Conservation (phyloP, 805 yeast genomes). For the Cyberlindnera maclurae region DNA sequence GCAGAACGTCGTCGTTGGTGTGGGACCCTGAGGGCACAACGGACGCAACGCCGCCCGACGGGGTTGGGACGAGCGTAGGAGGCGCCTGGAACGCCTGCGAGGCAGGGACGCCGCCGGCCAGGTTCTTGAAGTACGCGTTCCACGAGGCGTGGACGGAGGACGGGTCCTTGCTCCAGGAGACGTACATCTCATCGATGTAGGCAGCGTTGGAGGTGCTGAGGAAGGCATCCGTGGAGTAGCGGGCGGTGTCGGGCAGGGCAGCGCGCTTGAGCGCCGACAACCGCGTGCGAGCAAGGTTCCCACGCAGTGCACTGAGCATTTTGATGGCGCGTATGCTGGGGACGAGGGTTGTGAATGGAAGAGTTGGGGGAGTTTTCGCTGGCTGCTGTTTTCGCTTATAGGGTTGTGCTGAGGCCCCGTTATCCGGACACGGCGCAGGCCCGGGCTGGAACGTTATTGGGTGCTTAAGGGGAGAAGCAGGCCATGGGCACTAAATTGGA, state of each 20-base stretch:
- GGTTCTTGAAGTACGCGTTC: slow-evolving; percentile 93
- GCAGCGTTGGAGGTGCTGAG: slow-evolving; percentile 78
- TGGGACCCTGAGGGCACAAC: slow-evolving; percentile 43
- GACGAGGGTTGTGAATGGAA: not conserved
- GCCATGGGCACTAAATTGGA: no score
- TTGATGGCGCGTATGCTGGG: not conserved
- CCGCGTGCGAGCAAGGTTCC: slow-evolving; percentile 20
- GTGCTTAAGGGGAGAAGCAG: no score
- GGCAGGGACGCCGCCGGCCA: slow-evolving; percentile 66
- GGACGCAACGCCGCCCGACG: slow-evolving; percentile 69
- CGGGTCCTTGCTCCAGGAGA: slow-evolving; percentile 90
- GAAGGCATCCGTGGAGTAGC: slow-evolving; percentile 52
- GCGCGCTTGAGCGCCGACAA: slow-evolving; percentile 3
- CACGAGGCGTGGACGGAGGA: slow-evolving; percentile 88
- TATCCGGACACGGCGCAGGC: no score
- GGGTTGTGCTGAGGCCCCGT: no score
- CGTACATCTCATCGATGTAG: slow-evolving; percentile 97
- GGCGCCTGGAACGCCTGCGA: slow-evolving; percentile 82
- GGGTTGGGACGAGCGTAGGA: slow-evolving; percentile 79
- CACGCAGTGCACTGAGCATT: slow-evolving; percentile 23
- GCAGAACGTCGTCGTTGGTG: slow-evolving; percentile 47
- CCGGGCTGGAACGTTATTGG: no score
- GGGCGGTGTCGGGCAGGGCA: slow-evolving; percentile 6
- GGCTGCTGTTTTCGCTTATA: no score
- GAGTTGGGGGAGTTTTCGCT: not conserved